Conservation (phyloP, 2,329 filamentous ascomycete genomes). For the Cryphonectria carpinicola region DNA sequence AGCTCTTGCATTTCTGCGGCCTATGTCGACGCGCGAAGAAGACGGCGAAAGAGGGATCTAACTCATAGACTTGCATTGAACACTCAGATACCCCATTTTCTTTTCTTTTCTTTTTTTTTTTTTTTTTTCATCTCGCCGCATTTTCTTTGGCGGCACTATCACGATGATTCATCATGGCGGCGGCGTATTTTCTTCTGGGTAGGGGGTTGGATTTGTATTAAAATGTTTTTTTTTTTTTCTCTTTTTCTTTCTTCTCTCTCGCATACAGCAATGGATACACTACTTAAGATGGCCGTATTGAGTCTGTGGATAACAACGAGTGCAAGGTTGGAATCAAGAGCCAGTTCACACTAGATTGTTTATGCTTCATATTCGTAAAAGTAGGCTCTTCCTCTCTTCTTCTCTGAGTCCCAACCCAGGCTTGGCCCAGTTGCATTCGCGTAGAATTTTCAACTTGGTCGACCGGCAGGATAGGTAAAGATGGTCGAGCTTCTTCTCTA, state of each 20-base stretch:
- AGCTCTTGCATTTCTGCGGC: background rate
- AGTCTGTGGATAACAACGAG: background rate
- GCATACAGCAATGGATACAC: background rate
- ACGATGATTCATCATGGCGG: constrained; percentile 12
- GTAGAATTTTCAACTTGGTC: background rate
- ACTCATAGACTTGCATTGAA: constrained; percentile 20
- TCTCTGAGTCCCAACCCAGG: background rate
- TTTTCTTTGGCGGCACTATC: constrained; percentile 7
- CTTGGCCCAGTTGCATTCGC: background rate
- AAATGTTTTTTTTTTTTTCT: background rate
- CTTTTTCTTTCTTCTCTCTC: background rate
- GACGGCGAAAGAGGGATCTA: background rate
- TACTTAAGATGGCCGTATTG: background rate
- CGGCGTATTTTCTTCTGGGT: constrained; percentile 12
- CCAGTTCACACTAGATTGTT: background rate
- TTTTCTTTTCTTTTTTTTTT: background rate
- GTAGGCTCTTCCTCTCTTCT: too few species aligned
- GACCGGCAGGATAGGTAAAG: background rate
- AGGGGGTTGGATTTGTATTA: constrained; percentile 10
- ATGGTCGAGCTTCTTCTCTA: constrained; percentile 24
- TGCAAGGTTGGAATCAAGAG: background rate
- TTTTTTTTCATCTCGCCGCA: constrained; percentile 6
- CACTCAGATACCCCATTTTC: constrained; percentile 13
- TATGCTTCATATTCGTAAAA: background rate
- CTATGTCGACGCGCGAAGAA: background rate